Evolutionary conservation across 192 early-diverging fungal genomes (phyloP).

Genomic region (Backusella parvicylindrica): DNA sequence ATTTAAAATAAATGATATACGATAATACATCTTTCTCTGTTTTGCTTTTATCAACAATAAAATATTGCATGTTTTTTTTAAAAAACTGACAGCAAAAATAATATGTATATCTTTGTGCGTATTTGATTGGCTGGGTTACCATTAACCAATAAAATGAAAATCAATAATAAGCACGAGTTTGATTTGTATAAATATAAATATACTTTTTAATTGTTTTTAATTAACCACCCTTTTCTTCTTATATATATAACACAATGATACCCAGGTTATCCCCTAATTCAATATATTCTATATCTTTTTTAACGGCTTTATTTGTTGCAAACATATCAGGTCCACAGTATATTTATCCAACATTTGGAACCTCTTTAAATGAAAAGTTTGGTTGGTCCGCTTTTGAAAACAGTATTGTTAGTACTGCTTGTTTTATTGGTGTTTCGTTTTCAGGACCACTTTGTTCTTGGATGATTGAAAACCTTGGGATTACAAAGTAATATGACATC

Average conservation of each 20-base stretch:
- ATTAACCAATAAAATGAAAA: neutral
- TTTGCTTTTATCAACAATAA: neutral
- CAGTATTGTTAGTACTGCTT: conserved; percentile 28
- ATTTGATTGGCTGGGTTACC: neutral
- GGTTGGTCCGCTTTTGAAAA: conserved; percentile 24
- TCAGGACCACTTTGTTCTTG: conserved; percentile 27
- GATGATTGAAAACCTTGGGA: conserved; percentile 19
- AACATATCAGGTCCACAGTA: conserved; percentile 30
- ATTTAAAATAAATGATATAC: neutral
- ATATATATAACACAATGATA: neutral
- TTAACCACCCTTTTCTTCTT: too few relatives aligned
- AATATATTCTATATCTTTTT: conserved; percentile 2
- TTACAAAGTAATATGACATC: neutral
- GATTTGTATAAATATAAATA: neutral
- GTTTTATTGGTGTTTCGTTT: conserved; percentile 25
- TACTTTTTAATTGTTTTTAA: too few relatives aligned
- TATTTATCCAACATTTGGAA: conserved; percentile 27
- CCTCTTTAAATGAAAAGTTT: conserved; percentile 16
- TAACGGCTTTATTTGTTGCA: conserved; percentile 20
- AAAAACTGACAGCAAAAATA: neutral
- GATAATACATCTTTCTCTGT: too few relatives aligned
- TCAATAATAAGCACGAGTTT: neutral
- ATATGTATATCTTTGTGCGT: neutral
- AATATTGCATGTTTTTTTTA: neutral
- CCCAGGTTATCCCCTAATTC: neutral